Evolutionary conservation across 2,329 filamentous ascomycete species (phyloP), one percentile per base, ranked within the genome.

Genomic region (Hypoxylon sp.): DNA sequence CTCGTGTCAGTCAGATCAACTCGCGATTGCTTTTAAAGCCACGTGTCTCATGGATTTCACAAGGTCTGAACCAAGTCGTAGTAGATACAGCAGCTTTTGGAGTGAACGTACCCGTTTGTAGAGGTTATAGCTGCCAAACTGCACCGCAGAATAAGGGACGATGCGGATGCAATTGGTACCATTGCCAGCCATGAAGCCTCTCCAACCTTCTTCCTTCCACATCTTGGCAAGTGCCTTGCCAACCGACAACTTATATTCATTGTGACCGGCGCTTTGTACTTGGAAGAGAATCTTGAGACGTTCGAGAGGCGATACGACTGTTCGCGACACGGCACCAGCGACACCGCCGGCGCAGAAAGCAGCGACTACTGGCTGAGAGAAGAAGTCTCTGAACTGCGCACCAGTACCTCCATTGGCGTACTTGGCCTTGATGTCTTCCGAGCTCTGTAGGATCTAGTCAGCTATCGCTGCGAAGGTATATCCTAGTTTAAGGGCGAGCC

Each of bases 151-250:
- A 81, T 99, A 99, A 3, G 96, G 96, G 58, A 99, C 94, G 73
- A 99, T 99, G 69, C 96, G 93, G 76, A 99, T 93, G 85, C 96
- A 99, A 81, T 99, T 99, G 68, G 95, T 98, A 71, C 96, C 96
- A 79, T 99, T 99, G 58, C 96, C 96, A 73, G 94, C 90, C 95
- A 99, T 97, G 81, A 98, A 97, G 0, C 96, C 96, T 80, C 90
- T 90, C 94, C 95, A 98, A 61, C 96, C 96, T 82, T 99, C 96
- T 79, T 99, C 96, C 75, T 86, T 90, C 91, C 95, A 97, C 92
- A 99, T 99, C 82, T 99, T 99, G 46, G 84, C 88, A 71, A 99
- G 85, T 3, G 94, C 96, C 82, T 97, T 93, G 74, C 90, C 89
- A 64, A 98, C 93, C 14, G 94, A 96, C 80, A 98, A 85, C 79